These are phyloP conservation scores for Salicornia ramosissima DNA, from an alignment of 148 eudicot species.

Conservation along the genomic window DNA sequence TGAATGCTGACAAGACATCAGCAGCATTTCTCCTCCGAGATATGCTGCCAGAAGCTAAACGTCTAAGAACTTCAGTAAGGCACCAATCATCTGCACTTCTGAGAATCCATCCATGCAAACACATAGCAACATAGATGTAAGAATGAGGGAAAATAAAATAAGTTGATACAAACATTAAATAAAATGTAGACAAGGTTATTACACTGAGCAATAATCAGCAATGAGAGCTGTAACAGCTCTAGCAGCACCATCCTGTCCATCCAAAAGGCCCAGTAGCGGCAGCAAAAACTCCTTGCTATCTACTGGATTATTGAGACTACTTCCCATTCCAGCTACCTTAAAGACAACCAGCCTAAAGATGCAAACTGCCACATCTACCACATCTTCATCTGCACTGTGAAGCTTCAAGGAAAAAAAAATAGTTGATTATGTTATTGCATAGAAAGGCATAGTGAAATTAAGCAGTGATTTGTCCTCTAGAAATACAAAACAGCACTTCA, in stretches of 20 bases:
- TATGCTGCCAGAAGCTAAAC: constrained; percentile 43
- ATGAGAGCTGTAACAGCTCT: constrained; percentile 55
- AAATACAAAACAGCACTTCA: too few species aligned
- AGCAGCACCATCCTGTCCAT: constrained; percentile 60
- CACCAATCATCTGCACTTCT: constrained; percentile 48
- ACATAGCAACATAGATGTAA: constrained; percentile 10
- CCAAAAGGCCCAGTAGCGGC: constrained; percentile 47
- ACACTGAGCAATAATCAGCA: constrained; percentile 70
- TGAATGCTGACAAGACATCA: constrained; percentile 55
- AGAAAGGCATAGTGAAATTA: not conserved
- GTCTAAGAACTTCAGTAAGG: constrained; percentile 54
- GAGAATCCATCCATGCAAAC: constrained; percentile 25
- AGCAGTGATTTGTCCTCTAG: not conserved
- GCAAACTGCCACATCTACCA: constrained; percentile 43
- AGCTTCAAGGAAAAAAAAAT: constrained; percentile 40
- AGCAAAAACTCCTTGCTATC: constrained; percentile 50
- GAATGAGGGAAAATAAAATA: not conserved
- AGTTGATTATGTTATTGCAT: not conserved
- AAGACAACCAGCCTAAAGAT: constrained; percentile 55
- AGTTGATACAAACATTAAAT: not conserved
- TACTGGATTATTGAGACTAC: constrained; percentile 27
- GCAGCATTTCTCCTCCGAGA: constrained; percentile 53
- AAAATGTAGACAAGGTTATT: constrained; percentile 7
- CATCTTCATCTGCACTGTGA: constrained; percentile 54
- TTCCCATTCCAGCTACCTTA: constrained; percentile 32